Percentiles rank a stretch among this genome's conserved stretches.
Conservation (phyloP, 129 eudicot genomes). For the Erigeron canadensis region DNA sequence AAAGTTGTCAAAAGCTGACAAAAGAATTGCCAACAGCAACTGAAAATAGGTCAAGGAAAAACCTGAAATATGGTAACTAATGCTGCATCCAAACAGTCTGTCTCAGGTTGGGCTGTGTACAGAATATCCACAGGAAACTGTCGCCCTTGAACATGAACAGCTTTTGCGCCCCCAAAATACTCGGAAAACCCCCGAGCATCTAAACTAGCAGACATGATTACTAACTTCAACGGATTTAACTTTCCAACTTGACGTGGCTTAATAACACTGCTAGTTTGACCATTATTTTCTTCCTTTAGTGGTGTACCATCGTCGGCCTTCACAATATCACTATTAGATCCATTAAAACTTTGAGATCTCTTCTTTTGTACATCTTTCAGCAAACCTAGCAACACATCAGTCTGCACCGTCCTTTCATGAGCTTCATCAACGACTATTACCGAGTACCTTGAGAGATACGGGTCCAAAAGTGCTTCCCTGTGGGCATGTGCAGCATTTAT, state of each 20-base stretch:
- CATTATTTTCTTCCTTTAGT: slow-evolving; percentile 36
- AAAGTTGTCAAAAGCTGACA: slow-evolving; percentile 1
- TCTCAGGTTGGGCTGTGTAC: slow-evolving; percentile 76
- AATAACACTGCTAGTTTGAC: slow-evolving; percentile 21
- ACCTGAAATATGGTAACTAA: slow-evolving; percentile 92
- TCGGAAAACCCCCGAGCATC: slow-evolving; percentile 91
- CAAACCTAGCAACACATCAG: slow-evolving; percentile 91
- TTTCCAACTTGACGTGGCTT: slow-evolving; percentile 41
- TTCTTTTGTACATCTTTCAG: slow-evolving; percentile 71
- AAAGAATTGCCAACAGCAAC: not conserved
- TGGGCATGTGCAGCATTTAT: slow-evolving; percentile 22
- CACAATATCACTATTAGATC: slow-evolving; percentile 17
- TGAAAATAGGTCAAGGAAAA: not conserved
- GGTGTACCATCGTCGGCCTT: slow-evolving; percentile 34
- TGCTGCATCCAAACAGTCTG: slow-evolving; percentile 87
- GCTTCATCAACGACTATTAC: slow-evolving; percentile 96
- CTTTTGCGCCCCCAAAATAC: slow-evolving; percentile 91
- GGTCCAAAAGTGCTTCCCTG: slow-evolving; percentile 98
- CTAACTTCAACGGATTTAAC: slow-evolving; percentile 65
- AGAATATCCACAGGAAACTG: slow-evolving; percentile 89
- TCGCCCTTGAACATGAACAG: slow-evolving; percentile 92
- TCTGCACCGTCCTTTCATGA: slow-evolving; percentile 96
- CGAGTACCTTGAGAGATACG: slow-evolving; percentile 78
- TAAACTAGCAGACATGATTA: slow-evolving; percentile 97
- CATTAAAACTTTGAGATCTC: slow-evolving; percentile 45